phyloP scores from a whole-genome alignment of 73 alveolate genomes.

The Paramecium primaurelia region DNA sequence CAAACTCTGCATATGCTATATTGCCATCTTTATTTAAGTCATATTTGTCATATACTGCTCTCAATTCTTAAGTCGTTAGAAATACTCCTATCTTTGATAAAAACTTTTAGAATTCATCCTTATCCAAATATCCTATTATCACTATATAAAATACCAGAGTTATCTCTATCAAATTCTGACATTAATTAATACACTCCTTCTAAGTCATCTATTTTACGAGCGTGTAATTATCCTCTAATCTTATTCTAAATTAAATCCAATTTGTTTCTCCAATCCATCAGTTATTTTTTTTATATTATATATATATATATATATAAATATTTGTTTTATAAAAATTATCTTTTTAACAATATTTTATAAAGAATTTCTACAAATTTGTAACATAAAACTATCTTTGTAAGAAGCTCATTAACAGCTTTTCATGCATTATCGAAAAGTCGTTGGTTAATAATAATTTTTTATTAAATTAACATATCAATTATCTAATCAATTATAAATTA shows the following conservation, averaged over 20 bases:
- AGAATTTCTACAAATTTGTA: too few relatives aligned
- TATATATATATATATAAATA: not conserved
- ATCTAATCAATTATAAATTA: too few relatives aligned
- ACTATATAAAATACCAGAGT: constrained; percentile 58
- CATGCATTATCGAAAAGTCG: too few relatives aligned
- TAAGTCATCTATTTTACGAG: constrained; percentile 8
- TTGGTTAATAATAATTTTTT: too few relatives aligned
- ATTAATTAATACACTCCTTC: not conserved
- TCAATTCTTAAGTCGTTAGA: constrained; percentile 75
- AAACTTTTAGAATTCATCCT: constrained; percentile 78
- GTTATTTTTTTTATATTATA: not conserved
- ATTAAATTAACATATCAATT: too few relatives aligned
- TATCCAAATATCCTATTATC: constrained; percentile 55
- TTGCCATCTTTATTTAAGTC: constrained; percentile 75
- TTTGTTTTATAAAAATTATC: not conserved
- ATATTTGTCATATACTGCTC: constrained; percentile 74
- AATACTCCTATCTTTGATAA: constrained; percentile 76
- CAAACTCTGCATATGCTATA: constrained; percentile 72
- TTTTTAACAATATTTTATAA: too few relatives aligned
- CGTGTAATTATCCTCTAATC: constrained; percentile 26
- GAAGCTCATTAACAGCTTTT: too few relatives aligned
- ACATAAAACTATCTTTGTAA: too few relatives aligned
- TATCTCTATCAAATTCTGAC: constrained; percentile 70
- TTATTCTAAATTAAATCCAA: not conserved
- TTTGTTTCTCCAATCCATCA: constrained; percentile 39